These are phyloP conservation scores for Phalaenopsis equestris DNA, from an alignment of 106 monocot genomes.

Conservation along the genomic window DNA sequence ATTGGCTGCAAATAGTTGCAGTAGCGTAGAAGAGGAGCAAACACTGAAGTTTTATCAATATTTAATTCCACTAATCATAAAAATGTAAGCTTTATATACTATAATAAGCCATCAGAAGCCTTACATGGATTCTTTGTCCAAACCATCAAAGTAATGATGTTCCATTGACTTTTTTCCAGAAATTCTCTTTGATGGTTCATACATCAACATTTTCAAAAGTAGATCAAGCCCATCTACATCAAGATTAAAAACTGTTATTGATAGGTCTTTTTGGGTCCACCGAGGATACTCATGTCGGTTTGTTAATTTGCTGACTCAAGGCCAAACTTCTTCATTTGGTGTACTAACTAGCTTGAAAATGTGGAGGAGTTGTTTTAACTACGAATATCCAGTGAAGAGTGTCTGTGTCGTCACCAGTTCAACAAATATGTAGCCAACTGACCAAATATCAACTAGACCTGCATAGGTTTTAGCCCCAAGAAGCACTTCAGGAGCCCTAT, in stretches of 20 bases:
- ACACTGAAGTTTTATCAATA: too few species aligned
- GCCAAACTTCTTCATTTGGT: conserved; percentile 80
- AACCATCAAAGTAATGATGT: conserved; percentile 68
- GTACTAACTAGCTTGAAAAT: conserved; percentile 57
- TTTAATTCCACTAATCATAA: too few species aligned
- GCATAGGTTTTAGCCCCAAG: conserved; percentile 23
- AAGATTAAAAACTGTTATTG: conserved; percentile 38
- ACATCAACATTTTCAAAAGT: conserved; percentile 75
- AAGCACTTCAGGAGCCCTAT: conserved; percentile 26
- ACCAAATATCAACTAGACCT: conserved; percentile 21
- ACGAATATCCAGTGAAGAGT: conserved; percentile 87
- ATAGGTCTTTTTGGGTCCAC: conserved; percentile 54
- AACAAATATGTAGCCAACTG: conserved; percentile 37
- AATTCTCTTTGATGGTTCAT: conserved; percentile 67
- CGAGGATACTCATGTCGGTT: conserved; percentile 88
- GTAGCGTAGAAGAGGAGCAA: too few species aligned
- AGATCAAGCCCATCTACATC: conserved; percentile 65
- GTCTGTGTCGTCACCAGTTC: conserved; percentile 80
- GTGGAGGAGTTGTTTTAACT: conserved; percentile 87
- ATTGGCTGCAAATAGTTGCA: too few species aligned
- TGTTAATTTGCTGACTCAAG: conserved; percentile 63
- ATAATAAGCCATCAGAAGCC: too few species aligned
- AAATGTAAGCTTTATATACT: too few species aligned
- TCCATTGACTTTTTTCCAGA: conserved; percentile 78
- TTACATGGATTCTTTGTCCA: conserved; percentile 26